Percentiles rank a stretch among this genome's conserved stretches.
phyloP scores from a whole-genome alignment of 2,329 filamentous ascomycete species.

The Alternaria arborescens region DNA sequence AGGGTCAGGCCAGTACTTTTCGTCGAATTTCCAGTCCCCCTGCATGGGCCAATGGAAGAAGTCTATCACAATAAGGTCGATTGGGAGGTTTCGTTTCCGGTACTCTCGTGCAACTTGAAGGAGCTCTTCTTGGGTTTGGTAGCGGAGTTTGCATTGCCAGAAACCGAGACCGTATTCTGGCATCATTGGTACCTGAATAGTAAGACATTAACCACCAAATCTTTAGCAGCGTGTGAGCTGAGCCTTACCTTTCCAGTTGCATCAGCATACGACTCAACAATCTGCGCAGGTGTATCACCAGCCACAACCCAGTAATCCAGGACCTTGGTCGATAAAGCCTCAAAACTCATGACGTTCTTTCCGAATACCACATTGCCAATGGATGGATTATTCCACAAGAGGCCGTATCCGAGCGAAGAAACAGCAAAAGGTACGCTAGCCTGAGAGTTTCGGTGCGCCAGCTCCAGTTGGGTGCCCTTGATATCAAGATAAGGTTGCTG shows the following conservation, averaged over 20 bases:
- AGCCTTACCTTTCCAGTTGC: conserved; percentile 61
- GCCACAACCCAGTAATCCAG: conserved; percentile 73
- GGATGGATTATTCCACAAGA: conserved; percentile 73
- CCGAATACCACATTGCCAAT: conserved; percentile 69
- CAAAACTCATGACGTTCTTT: conserved; percentile 68
- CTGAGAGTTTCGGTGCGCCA: conserved; percentile 73
- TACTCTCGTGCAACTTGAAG: conserved; percentile 69
- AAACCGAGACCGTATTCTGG: conserved; percentile 73
- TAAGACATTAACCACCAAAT: not conserved
- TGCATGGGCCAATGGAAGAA: conserved; percentile 74
- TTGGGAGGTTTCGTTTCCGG: conserved; percentile 61
- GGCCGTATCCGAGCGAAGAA: conserved; percentile 67
- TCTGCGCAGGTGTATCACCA: conserved; percentile 63
- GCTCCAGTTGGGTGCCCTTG: conserved; percentile 69
- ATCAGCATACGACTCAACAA: conserved; percentile 64
- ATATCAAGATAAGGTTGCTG: conserved; percentile 71
- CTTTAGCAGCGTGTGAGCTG: not conserved
- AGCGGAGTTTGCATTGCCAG: conserved; percentile 73
- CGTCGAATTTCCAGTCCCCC: conserved; percentile 74
- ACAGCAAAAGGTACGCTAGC: conserved; percentile 70
- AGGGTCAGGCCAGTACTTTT: conserved; percentile 71
- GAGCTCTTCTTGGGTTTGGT: conserved; percentile 71
- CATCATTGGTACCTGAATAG: conserved; percentile 67
- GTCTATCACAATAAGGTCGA: conserved; percentile 73
- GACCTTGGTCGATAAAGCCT: conserved; percentile 65